Evolutionary conservation across 805 yeast species (phyloP).

Genomic region (Wickerhamiella sergipiensis): DNA sequence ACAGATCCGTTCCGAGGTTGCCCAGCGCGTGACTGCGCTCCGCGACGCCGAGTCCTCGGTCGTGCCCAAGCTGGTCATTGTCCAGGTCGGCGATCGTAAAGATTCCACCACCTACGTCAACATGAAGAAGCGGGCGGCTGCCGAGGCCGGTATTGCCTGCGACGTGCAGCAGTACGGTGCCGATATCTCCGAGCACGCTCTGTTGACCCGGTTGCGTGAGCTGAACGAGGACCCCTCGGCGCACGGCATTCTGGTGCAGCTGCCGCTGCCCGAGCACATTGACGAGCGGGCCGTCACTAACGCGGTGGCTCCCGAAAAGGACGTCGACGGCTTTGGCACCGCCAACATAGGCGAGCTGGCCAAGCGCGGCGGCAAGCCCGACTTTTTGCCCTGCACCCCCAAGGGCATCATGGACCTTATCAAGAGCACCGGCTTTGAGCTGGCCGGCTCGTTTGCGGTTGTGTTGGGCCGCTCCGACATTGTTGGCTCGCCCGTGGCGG

Average conservation of each 20-base stretch:
- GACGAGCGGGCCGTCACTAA: constrained; percentile 71
- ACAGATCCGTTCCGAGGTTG: constrained; percentile 37
- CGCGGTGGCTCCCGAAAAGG: constrained; percentile 70
- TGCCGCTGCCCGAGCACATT: constrained; percentile 73
- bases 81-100: constrained; percentile 83
- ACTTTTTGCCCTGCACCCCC: constrained; percentile 89
- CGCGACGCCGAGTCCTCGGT: constrained; percentile 35
- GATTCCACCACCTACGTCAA: constrained; percentile 86
- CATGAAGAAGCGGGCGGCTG: constrained; percentile 83
- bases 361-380: constrained; percentile 72
- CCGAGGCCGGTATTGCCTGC: constrained; percentile 65
- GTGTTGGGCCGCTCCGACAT: constrained; percentile 93
- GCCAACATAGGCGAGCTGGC: constrained; percentile 81
- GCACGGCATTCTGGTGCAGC: constrained; percentile 79
- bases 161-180: constrained; percentile 52
- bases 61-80: constrained; percentile 63
- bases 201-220: constrained; percentile 40
- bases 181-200: constrained; percentile 42
- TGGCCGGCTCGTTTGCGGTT: constrained; percentile 75
- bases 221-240: constrained; percentile 64
- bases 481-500: constrained; percentile 89
- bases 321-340: constrained; percentile 90
- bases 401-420: constrained; percentile 77
- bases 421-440: constrained; percentile 48
- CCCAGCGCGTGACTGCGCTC: constrained; percentile 33